phyloP scores from a whole-genome alignment of 1,284 basidiomycete genomes.

The Fomitopsis pinicola region DNA sequence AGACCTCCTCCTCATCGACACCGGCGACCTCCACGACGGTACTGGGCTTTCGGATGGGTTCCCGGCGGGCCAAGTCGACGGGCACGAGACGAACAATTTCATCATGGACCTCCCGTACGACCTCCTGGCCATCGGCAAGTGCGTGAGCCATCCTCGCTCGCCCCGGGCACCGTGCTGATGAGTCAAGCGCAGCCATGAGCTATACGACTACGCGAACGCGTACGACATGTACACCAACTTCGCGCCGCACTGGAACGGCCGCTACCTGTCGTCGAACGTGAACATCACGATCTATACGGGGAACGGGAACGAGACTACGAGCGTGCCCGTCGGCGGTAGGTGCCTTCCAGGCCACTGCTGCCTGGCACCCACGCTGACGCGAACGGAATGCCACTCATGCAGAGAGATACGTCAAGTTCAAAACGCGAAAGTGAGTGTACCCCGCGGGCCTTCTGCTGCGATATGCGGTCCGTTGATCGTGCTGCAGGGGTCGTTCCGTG shows the following conservation, averaged over 20 bases:
- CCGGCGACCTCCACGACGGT: constrained; percentile 80
- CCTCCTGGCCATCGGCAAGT: constrained; percentile 83
- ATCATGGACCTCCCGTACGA: constrained; percentile 79
- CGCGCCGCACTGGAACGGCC: constrained; percentile 64
- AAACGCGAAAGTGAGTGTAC: constrained; percentile 57
- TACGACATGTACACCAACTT: constrained; percentile 81
- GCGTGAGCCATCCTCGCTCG: constrained; percentile 18
- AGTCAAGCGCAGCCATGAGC: constrained; percentile 58
- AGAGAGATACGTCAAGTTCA: constrained; percentile 73
- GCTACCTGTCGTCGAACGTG: constrained; percentile 81
- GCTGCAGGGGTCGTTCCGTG: constrained; percentile 61
- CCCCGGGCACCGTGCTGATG: neutral
- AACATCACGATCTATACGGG: constrained; percentile 72
- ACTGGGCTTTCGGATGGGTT: constrained; percentile 74
- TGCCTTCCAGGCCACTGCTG: constrained; percentile 1
- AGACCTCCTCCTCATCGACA: constrained; percentile 68
- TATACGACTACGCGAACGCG: constrained; percentile 77
- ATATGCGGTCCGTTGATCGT: neutral
- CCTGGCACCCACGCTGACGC: no score
- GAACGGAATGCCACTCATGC: neutral
- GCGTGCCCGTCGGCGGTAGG: constrained; percentile 61
- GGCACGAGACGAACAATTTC: constrained; percentile 71
- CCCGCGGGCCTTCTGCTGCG: neutral
- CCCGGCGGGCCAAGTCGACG: constrained; percentile 67
- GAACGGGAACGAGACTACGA: constrained; percentile 39